Evolutionary conservation across 345 rosid genomes (phyloP).

Genomic region (Balakata baccata): DNA sequence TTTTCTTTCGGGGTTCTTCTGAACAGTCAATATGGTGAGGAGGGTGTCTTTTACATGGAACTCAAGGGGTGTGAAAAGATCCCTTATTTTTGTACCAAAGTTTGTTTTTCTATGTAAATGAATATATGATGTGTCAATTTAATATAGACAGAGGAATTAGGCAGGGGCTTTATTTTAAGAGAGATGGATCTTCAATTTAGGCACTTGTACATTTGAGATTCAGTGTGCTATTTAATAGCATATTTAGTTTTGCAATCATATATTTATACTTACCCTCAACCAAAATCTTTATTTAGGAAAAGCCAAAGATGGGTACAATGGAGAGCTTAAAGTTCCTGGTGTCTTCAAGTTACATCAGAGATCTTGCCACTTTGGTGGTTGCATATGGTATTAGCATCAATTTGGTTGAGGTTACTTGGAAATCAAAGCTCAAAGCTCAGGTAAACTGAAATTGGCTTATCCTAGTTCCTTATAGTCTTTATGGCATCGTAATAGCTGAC

Average conservation of each 20-base stretch:
- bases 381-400: conserved; percentile 98
- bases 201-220: background rate
- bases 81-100: background rate
- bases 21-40: background rate
- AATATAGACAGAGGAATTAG: background rate
- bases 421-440: conserved; percentile 99
- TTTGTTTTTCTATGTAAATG: background rate
- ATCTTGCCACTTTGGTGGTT: conserved; percentile 94
- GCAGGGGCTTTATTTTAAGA: background rate
- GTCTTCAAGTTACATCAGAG: conserved; percentile 82
- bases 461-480: background rate
- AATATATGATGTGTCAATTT: background rate
- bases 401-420: conserved; percentile 98
- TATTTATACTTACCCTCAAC: background rate
- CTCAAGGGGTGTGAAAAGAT: background rate
- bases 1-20: background rate
- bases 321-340: conserved; percentile 97
- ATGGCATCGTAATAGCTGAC: background rate
- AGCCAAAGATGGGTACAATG: conserved; percentile 87
- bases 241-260: background rate
- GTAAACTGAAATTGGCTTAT: conserved; percentile 34
- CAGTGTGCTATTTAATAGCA: background rate
- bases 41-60: background rate
- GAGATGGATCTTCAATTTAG: background rate
- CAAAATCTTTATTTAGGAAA: conserved; percentile 49